Percentiles rank a stretch among this genome's conserved stretches.
Conservation (phyloP, 345 rosid genomes). For the Odontarrhena argentea region DNA sequence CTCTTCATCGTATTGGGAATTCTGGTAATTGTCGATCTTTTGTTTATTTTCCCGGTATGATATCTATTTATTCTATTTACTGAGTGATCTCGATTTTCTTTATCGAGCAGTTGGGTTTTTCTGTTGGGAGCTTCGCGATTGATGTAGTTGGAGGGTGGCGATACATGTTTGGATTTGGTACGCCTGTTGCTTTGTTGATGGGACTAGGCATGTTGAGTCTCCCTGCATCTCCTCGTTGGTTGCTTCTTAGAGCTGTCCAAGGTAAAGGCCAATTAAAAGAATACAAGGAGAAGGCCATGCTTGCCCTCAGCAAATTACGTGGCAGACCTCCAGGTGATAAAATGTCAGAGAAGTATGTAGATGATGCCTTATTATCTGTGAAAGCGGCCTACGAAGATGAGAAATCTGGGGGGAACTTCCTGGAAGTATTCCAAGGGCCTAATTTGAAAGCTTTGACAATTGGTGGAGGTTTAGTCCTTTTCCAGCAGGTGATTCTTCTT, state of each 20-base stretch:
- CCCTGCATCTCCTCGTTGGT: conserved; percentile 97
- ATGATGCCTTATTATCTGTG: conserved; percentile 65
- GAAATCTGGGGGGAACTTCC: conserved; percentile 69
- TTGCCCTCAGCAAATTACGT: conserved; percentile 76
- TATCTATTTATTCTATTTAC: neutral
- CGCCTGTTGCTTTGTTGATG: conserved; percentile 73
- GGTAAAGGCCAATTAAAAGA: conserved; percentile 77
- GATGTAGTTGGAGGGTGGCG: conserved; percentile 91
- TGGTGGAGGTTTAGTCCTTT: conserved; percentile 94
- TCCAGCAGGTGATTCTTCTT: conserved; percentile 74
- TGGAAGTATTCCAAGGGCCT: conserved; percentile 88
- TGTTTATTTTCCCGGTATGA: neutral
- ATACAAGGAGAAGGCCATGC: conserved; percentile 74
- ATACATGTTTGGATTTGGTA: conserved; percentile 82
- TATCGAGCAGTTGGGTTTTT: conserved; percentile 71
- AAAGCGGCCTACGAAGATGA: conserved; percentile 63
- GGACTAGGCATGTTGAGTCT: conserved; percentile 92
- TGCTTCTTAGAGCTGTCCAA: conserved; percentile 87
- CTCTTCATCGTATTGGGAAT: conserved; percentile 92
- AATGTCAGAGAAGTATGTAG: conserved; percentile 71
- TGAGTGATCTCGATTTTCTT: neutral
- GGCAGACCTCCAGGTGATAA: conserved; percentile 76
- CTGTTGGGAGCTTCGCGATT: conserved; percentile 85
- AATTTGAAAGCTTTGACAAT: conserved; percentile 89
- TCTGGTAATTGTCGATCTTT: conserved; percentile 56